Evolutionary conservation across 2,329 filamentous ascomycete genomes (phyloP).

Genomic region (Fusarium pseudocircinatum): DNA sequence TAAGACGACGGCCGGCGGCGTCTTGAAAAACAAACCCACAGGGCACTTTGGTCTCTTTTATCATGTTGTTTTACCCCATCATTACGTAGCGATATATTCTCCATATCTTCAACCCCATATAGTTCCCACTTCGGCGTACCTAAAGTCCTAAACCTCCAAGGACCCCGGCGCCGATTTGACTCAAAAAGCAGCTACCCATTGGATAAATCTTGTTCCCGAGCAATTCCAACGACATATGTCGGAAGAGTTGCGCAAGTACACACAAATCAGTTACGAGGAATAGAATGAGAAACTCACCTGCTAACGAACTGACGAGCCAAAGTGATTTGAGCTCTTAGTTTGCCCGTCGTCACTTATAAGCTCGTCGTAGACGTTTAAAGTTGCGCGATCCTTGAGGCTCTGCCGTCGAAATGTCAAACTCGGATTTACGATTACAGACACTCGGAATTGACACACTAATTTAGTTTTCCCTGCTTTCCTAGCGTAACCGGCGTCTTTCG

Average conservation of each 20-base stretch:
- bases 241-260: background rate
- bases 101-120: slow-evolving; percentile 2
- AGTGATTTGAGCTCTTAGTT: no score
- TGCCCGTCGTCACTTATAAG: background rate
- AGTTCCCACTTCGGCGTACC: background rate
- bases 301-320: rapidly evolving
- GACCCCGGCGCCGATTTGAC: background rate
- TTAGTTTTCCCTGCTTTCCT: background rate
- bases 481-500: background rate
- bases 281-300: background rate
- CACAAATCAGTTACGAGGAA: no score
- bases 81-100: slow-evolving; percentile 34
- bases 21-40: background rate
- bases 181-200: background rate
- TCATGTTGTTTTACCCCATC: slow-evolving; percentile 35
- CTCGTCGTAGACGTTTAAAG: background rate
- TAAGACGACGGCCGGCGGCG: background rate
- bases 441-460: slow-evolving; percentile 1
- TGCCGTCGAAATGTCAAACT: background rate
- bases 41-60: slow-evolving; percentile 23
- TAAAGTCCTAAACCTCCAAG: background rate
- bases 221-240: background rate
- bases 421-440: background rate
- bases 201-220: background rate
- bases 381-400: background rate